Evolutionary conservation across 148 eudicot species (phyloP).

Genomic region (Fagopyrum homotropicum): DNA sequence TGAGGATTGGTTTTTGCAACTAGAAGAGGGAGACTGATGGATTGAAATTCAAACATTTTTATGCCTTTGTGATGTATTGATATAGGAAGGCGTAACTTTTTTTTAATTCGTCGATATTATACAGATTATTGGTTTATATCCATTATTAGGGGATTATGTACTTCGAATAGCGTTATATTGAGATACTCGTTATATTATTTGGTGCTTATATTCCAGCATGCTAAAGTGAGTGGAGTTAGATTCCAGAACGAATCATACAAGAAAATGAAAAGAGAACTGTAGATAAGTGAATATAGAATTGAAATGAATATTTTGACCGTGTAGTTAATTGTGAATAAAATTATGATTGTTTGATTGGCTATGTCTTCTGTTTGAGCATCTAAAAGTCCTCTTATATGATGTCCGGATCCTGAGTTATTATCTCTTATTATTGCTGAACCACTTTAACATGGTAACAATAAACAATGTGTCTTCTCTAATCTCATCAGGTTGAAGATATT

Average conservation of each 20-base stretch:
- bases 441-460: background rate
- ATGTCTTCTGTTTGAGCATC: background rate
- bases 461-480: background rate
- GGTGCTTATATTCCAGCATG: background rate
- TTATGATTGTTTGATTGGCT: too few species aligned
- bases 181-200: background rate
- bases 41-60: background rate
- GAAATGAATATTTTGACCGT: background rate
- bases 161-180: background rate
- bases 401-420: background rate
- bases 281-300: background rate
- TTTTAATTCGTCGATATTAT: background rate
- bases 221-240: background rate
- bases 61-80: background rate
- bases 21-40: background rate
- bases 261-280: background rate
- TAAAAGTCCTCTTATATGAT: background rate
- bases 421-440: background rate
- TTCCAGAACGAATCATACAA: background rate
- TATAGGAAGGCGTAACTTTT: background rate
- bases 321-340: background rate
- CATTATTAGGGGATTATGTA: background rate
- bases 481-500: constrained; percentile 79
- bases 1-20: background rate
- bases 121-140: background rate